Base-by-base conservation (phyloP, 2,329 filamentous ascomycete genomes). In the Drechslera avenae region DNA sequence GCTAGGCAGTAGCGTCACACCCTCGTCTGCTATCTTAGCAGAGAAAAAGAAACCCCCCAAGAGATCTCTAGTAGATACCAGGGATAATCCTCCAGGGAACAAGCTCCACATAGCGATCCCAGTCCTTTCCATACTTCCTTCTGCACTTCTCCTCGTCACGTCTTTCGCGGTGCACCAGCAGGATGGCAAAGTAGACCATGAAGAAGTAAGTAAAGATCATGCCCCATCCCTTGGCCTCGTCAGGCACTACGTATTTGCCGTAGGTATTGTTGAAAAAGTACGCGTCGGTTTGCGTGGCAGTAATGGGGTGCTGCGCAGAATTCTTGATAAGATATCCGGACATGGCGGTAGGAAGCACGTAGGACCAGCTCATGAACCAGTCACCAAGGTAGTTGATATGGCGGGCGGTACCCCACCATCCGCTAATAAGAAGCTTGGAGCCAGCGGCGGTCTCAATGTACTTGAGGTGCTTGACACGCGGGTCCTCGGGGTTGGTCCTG, bases 311-410 rank as follows among this genome's bases (percentile, higher is more conserved):
- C 9, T 60, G 36, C 4, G 78, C 74, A 9, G 69, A 73, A 41
- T 81, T 78, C 36, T 81, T 75, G 42, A 96, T 86, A 33, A 86
- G 78, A 72, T 93, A 96, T 10, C 92, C 92, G 0, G 91, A 88
- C 52, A 95, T 73, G 1, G 90, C 89, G 0, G 92, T 96, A 1
- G 93, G 92, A 35, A 97, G 80, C 59, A 86, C 90, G 75, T 94
- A 97, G 0, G 91, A 86, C 90, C 91, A 97, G 7, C 88, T 85
- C 84, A 96, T 92, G 60, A 94, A 81, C 92, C 92, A 97, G 77
- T 97, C 93, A 44, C 92, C 93, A 1, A 96, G 76, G 75, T 97
- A 97, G 78, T 97, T 97, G 81, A 97, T 93, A 75, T 97, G 93
- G 34, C 93, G 85, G 0, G 92, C 89, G 17, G 85, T 80, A 35